Conservation (phyloP, 1,139 yeast species). For the Suzukiozyma palmioleophila region DNA sequence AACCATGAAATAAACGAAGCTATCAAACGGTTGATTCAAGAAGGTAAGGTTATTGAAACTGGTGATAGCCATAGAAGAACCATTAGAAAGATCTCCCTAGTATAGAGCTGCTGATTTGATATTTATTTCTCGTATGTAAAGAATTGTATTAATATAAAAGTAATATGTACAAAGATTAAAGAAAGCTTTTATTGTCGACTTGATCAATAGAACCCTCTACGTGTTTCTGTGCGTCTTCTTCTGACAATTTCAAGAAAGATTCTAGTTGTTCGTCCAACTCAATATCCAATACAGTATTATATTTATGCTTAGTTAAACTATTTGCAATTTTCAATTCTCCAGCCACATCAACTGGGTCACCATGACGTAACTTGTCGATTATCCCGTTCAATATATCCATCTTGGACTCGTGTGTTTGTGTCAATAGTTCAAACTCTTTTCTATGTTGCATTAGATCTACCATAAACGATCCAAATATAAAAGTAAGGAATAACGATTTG, state of each 20-base stretch:
- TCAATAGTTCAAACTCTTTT: conserved; percentile 29
- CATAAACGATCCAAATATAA: conserved; percentile 38
- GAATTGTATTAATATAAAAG: background rate
- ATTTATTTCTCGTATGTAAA: conserved; percentile 7
- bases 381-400: conserved; percentile 30
- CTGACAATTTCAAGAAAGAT: conserved; percentile 29
- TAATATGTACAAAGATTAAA: background rate
- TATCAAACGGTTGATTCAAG: conserved; percentile 66
- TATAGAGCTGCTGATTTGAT: conserved; percentile 3
- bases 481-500: conserved; percentile 35
- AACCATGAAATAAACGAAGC: conserved; percentile 66
- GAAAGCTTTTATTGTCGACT: background rate
- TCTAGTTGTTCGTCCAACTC: conserved; percentile 40
- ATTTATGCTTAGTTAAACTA: conserved; percentile 29
- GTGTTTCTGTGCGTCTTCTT: conserved; percentile 13
- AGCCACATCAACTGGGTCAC: conserved; percentile 33
- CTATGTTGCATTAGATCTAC: conserved; percentile 35
- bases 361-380: conserved; percentile 22
- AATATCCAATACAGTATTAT: conserved; percentile 29
- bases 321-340: conserved; percentile 37
- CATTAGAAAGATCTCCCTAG: conserved; percentile 45
- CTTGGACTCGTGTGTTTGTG: conserved; percentile 27
- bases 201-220: background rate
- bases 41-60: conserved; percentile 64
- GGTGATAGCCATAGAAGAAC: conserved; percentile 75